Percentiles rank a stretch among this genome's conserved stretches.
Conservation (phyloP, 768 basidiomycete genomes). For the Kwoniella mangroviensis region DNA sequence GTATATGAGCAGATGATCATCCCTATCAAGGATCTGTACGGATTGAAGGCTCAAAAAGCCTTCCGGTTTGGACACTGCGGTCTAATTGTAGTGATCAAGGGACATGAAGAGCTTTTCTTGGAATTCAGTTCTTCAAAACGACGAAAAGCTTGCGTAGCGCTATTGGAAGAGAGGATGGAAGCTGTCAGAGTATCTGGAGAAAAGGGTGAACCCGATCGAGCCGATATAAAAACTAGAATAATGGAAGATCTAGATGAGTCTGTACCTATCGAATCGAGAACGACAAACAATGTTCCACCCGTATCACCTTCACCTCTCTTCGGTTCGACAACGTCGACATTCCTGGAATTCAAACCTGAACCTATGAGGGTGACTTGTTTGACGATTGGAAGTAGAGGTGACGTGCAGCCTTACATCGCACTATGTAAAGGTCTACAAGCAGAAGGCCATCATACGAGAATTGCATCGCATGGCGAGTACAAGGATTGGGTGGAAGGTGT, state of each 20-base stretch:
- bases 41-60: constrained; percentile 80
- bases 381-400: constrained; percentile 94
- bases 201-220: constrained; percentile 38
- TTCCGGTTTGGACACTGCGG: constrained; percentile 89
- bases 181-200: constrained; percentile 63
- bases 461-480: constrained; percentile 95
- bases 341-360: constrained; percentile 93
- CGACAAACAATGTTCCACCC: constrained; percentile 27
- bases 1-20: constrained; percentile 77
- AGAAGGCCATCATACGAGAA: constrained; percentile 78
- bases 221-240: constrained; percentile 69
- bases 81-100: constrained; percentile 85
- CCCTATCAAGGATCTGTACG: constrained; percentile 84
- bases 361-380: constrained; percentile 88
- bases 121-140: constrained; percentile 85
- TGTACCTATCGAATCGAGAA: constrained; percentile 41
- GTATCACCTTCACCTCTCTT: constrained; percentile 73
- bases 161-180: constrained; percentile 83
- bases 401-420: constrained; percentile 98
- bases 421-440: constrained; percentile 73
- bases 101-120: constrained; percentile 96
- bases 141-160: constrained; percentile 73
- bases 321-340: constrained; percentile 91
- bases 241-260: constrained; percentile 79
- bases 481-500: constrained; percentile 93